A percentile compares a stretch with the other conserved stretches of the same genome.
phyloP scores from a whole-genome alignment of 768 basidiomycete species.

The Tylopilus intermedius region DNA sequence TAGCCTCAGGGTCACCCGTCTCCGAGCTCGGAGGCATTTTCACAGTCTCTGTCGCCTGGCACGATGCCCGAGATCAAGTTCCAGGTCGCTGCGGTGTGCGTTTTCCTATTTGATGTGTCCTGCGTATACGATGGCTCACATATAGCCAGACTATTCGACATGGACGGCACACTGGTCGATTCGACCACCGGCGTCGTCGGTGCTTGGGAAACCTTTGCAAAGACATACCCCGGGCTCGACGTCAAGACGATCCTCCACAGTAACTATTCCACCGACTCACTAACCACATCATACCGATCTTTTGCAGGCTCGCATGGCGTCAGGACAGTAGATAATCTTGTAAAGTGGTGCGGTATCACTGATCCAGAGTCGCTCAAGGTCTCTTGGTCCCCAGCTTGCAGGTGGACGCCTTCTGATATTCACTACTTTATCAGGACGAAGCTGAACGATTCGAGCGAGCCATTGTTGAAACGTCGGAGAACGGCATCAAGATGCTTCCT shows the following conservation, averaged over 20 bases:
- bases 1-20: not conserved
- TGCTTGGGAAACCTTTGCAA: slow-evolving; percentile 75
- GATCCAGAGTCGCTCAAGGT: slow-evolving; percentile 71
- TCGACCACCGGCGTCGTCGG: slow-evolving; percentile 78
- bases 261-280: slow-evolving; percentile 30
- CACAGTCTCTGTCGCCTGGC: not conserved
- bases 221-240: slow-evolving; percentile 64
- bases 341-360: slow-evolving; percentile 61
- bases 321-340: slow-evolving; percentile 77
- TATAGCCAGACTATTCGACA: slow-evolving; percentile 61
- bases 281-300: not conserved
- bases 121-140: not conserved
- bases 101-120: not conserved
- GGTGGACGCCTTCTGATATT: slow-evolving; percentile 1
- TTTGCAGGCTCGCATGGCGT: slow-evolving; percentile 71
- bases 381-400: slow-evolving; percentile 2
- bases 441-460: slow-evolving; percentile 75
- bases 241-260: slow-evolving; percentile 58
- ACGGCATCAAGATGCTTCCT: slow-evolving; percentile 67
- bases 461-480: slow-evolving; percentile 57
- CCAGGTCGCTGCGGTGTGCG: slow-evolving; percentile 40
- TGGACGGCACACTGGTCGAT: slow-evolving; percentile 81
- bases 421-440: slow-evolving; percentile 45
- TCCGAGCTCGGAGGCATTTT: not conserved
- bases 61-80: slow-evolving; percentile 33